Evolutionary conservation across 257 asterid genomes (phyloP), one percentile per base, ranked within the genome.

Genomic region (Rubia yunnanensis): DNA sequence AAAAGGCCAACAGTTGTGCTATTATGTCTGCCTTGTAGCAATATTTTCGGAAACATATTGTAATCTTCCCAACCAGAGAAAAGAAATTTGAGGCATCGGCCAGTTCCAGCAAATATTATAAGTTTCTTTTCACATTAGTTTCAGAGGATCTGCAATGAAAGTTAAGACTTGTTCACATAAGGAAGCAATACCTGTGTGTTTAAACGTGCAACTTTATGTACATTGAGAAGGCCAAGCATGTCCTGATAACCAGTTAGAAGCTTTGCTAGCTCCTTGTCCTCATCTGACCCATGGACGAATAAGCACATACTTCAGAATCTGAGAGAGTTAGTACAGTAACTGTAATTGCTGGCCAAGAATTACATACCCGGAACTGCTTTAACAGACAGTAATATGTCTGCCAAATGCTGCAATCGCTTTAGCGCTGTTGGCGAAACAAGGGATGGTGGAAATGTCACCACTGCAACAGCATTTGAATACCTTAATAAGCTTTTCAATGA

Each of bases 241-340:
- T 94, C 99, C 73, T 82, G 86, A 76, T 94, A 94, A 70, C 97
- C 97, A 15, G 97, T 94, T 36, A 94, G 92, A 74, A 94, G 99
- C 79, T 86, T 86, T 14, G 94, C 94, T 73, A 94, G 81, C 70
- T 90, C 96, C 85, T 86, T 90, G 83, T 94, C 95, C 79, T 94
- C 99, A 66, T 90, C 99, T 94, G 83, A 60, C 72, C 39, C 61
- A 73, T 78, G 63, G 70, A 49, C 63, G 35, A 66, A 59, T 74
- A n/a, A 31, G 63, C 44, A 64, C 62, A 55, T 38, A 15, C 22
- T 41, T 69, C 63, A 71, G 55, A 36, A 36, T 20, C 15, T 0
- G 31, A 55, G 52, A 38, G n/a, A n/a, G 41, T 14, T 38, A 1
- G 18, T 7, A 64, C 58, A 49, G 23, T 48, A 65, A 57, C 53